Base-by-base conservation (phyloP, 2,329 filamentous ascomycete species). In the Alternaria solani region DNA sequence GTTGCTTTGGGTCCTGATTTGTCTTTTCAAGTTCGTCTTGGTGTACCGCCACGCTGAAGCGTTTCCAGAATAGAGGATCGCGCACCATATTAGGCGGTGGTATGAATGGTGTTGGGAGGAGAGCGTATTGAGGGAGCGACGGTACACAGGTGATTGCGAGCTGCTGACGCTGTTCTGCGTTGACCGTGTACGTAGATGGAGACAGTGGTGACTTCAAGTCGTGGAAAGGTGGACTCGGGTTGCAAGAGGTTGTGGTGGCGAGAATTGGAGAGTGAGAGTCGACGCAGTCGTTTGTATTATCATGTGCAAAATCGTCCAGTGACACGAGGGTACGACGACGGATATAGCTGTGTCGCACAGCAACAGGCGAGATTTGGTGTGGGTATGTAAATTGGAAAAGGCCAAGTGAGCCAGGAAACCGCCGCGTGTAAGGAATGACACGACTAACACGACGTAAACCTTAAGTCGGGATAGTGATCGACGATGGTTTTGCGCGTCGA, bases 11-110 rank as follows among this genome's bases (percentile, higher is more conserved):
- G 43, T 76, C 62, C 55, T 62, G 55, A 60, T 59, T 23, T 51
- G 57, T 43, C 56, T 72, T 70, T 4, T 73, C 72, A 64, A 84
- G 81, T 67, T 87, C 86, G 64, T 87, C 84, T 52, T 81, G 75
- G 70, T 87, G 86, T 1, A 87, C 84, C 38, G 86, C 86, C 51
- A 80, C 75, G 60, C 84, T 86, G 79, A 88, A 88, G 67, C 86
- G 84, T 57, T 82, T 82, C 86, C 86, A 88, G 77, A 88, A 88
- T 49, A 80, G 81, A 25, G 86, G 86, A 69, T 88, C 86, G 63
- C 82, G 82, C 59, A 85, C 80, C 83, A 85, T 85, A 51, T 47
- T 72, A 49, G 34, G 38, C 34, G 12, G 39, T 42, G 39, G 28
- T 49, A 23, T n/a, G 28, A 18, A 32, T 30, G 43, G 6, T 43